These are phyloP conservation scores for Fusarium haematococcum DNA, from an alignment of 2,329 filamentous ascomycete species.

Conservation along the genomic window DNA sequence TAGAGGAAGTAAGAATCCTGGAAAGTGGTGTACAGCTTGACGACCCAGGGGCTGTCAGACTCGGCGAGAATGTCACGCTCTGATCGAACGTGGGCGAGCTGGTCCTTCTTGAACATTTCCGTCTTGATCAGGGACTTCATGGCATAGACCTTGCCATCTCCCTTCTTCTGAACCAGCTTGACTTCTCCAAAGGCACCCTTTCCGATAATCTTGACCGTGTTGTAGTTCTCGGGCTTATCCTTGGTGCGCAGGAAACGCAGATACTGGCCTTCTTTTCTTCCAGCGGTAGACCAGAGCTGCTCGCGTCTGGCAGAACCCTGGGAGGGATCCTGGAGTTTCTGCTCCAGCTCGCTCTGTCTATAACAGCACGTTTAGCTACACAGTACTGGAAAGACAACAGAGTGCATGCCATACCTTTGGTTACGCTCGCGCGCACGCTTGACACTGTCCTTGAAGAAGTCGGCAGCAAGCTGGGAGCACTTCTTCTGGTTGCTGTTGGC, in stretches of 20 bases:
- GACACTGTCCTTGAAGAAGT: conserved; percentile 99
- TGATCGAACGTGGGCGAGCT: conserved; percentile 95
- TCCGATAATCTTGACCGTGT: conserved; percentile 96
- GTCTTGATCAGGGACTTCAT: conserved; percentile 99
- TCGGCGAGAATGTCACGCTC: conserved; percentile 98
- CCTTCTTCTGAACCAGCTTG: conserved; percentile 95
- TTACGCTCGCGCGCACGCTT: conserved; percentile 96
- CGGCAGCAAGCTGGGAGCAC: conserved; percentile 77
- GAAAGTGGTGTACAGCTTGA: conserved; percentile 98
- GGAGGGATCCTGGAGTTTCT: conserved; percentile 81
- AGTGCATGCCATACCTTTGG: conserved; percentile 74
- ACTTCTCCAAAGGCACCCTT: conserved; percentile 99
- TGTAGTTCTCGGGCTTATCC: conserved; percentile 94
- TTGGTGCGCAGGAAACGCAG: conserved; percentile 93
- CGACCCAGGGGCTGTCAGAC: conserved; percentile 99
- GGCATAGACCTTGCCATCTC: conserved; percentile 96
- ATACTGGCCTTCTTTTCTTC: conserved; percentile 91
- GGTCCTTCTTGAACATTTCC: conserved; percentile 99
- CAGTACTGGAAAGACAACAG: neutral
- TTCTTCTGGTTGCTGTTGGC: conserved; percentile 78
- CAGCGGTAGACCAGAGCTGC: conserved; percentile 85
- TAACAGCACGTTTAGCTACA: conserved; percentile 22
- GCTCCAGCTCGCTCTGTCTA: conserved; percentile 93
- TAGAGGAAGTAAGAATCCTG: conserved; percentile 97
- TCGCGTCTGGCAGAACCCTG: conserved; percentile 82